Evolutionary conservation across 352 stramenopile species (phyloP).

Genomic region (Globisporangium cylindrosporum): DNA sequence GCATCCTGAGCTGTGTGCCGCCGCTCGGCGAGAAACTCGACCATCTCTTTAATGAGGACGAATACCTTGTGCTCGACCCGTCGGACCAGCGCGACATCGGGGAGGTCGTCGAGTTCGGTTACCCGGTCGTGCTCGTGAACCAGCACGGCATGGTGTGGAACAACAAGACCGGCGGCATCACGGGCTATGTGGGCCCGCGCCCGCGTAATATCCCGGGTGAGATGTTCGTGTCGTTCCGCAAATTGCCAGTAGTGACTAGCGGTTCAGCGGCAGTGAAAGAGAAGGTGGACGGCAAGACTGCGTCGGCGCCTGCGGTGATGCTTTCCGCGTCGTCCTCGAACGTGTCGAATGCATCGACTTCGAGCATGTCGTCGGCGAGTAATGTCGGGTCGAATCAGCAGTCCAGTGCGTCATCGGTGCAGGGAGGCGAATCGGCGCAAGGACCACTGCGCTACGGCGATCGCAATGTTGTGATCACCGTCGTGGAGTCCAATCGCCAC

Average conservation of each 20-base stretch:
- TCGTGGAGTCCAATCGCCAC: conserved; percentile 82
- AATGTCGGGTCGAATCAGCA: conserved; percentile 8
- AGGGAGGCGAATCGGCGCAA: conserved; percentile 2
- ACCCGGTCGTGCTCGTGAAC: conserved; percentile 79
- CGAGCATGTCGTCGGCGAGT: conserved; percentile 12
- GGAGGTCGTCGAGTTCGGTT: conserved; percentile 67
- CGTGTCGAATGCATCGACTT: conserved; percentile 5
- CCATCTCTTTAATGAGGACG: conserved; percentile 79
- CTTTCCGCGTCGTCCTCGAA: conserved; percentile 12
- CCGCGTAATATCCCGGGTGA: conserved; percentile 64
- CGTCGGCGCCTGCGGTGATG: conserved; percentile 16
- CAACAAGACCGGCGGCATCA: conserved; percentile 88
- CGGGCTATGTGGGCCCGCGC: conserved; percentile 74
- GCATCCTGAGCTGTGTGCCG: conserved; percentile 77
- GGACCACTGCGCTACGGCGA: conserved; percentile 66
- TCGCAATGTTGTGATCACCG: conserved; percentile 62
- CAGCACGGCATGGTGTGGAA: conserved; percentile 86
- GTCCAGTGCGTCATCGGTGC: conserved; percentile 10
- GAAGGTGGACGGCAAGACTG: conserved; percentile 9
- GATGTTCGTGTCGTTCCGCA: conserved; percentile 74
- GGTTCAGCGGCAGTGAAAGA: conserved; percentile 4
- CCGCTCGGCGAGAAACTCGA: conserved; percentile 71
- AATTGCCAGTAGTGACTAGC: neutral
- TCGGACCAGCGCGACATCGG: conserved; percentile 32
- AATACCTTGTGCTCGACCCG: conserved; percentile 78